phyloP scores from a whole-genome alignment of 805 yeast genomes.

The Ogataea populi-albae region DNA sequence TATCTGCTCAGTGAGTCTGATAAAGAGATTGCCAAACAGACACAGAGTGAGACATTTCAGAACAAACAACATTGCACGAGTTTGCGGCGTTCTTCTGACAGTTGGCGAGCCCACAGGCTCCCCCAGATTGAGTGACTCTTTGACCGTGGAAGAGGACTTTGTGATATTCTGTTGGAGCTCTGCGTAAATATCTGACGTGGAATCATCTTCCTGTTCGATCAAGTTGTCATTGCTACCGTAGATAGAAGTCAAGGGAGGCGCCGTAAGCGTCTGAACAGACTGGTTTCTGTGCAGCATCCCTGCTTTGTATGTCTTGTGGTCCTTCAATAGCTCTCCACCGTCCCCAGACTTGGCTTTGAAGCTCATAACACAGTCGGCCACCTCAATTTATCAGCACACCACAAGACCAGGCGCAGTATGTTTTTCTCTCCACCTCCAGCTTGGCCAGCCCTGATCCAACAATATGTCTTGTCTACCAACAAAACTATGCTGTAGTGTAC shows the following conservation, averaged over 20 bases:
- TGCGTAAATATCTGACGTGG: constrained; percentile 19
- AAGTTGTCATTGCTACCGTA: constrained; percentile 25
- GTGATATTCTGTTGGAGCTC: constrained; percentile 12
- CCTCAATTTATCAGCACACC: too few species aligned
- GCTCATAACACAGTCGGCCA: too few species aligned
- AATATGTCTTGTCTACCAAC: too few species aligned
- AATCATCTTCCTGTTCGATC: constrained; percentile 19
- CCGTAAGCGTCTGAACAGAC: constrained; percentile 24
- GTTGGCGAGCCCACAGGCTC: not conserved
- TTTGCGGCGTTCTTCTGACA: not conserved
- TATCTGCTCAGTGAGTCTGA: constrained; percentile 50
- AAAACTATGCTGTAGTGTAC: too few species aligned
- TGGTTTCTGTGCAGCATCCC: constrained; percentile 11
- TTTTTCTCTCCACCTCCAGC: too few species aligned
- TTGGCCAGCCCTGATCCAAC: too few species aligned
- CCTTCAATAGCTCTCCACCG: too few species aligned
- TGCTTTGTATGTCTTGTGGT: too few species aligned
- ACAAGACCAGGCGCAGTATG: too few species aligned
- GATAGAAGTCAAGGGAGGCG: constrained; percentile 27
- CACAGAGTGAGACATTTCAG: constrained; percentile 29
- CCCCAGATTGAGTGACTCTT: not conserved
- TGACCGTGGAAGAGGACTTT: constrained; percentile 7
- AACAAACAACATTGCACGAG: constrained; percentile 3
- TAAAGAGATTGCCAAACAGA: constrained; percentile 50
- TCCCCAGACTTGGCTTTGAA: too few species aligned